phyloP scores from a whole-genome alignment of 1,139 yeast species.

The Pichia sp. region DNA sequence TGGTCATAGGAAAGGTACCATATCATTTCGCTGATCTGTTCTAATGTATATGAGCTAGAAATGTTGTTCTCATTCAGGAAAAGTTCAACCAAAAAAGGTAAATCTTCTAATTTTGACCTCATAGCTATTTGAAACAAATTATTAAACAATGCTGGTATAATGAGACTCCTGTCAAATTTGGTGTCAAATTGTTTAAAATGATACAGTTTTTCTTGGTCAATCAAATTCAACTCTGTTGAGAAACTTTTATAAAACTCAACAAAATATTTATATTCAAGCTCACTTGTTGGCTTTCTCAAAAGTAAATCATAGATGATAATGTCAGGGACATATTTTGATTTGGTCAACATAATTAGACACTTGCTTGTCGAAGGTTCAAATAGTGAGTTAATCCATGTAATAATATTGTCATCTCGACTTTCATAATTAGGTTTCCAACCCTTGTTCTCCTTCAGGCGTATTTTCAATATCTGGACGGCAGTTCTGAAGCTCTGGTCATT shows the following conservation, averaged over 20 bases:
- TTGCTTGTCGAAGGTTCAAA: constrained; percentile 24
- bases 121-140: constrained; percentile 26
- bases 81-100: constrained; percentile 22
- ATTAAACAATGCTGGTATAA: constrained; percentile 27
- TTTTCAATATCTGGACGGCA: constrained; percentile 23
- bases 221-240: constrained; percentile 18
- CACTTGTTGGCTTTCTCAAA: constrained; percentile 29
- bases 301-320: constrained; percentile 31
- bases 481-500: constrained; percentile 16
- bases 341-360: constrained; percentile 32
- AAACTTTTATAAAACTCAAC: constrained; percentile 25
- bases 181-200: constrained; percentile 22
- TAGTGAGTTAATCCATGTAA: constrained; percentile 31
- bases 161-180: constrained; percentile 19
- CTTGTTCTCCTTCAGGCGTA: constrained; percentile 20
- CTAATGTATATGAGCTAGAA: constrained; percentile 16
- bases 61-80: constrained; percentile 19
- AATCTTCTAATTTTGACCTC: constrained; percentile 20
- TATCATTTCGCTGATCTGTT: constrained; percentile 28
- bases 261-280: constrained; percentile 27
- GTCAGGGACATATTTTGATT: constrained; percentile 27
- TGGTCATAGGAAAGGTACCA: constrained; percentile 30
- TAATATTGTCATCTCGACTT: constrained; percentile 23
- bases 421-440: constrained; percentile 22
- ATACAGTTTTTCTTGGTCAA: constrained; percentile 29